Evolutionary conservation across 73 alveolate species (phyloP).

Genomic region (Paraurostyla sp.): DNA sequence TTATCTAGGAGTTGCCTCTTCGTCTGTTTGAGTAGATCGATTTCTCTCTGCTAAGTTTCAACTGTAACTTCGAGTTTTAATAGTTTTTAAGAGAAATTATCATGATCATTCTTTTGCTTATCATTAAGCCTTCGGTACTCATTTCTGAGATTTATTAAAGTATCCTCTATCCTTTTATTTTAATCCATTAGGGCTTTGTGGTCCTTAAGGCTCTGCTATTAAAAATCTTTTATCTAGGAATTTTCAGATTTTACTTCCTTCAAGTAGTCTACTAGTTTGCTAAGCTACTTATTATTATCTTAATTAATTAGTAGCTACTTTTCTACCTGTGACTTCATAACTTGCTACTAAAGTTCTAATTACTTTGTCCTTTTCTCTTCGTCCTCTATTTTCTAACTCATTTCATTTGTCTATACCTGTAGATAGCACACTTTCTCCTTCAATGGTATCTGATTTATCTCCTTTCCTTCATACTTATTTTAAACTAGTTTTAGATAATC

Average conservation of each 20-base stretch:
- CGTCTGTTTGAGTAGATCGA: not conserved
- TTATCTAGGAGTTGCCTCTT: not conserved
- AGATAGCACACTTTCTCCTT: constrained; percentile 16
- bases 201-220: not conserved
- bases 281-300: not conserved
- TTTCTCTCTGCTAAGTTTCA: constrained; percentile 22
- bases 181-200: not conserved
- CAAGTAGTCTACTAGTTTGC: not conserved
- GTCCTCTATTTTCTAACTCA: not conserved
- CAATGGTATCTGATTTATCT: not conserved
- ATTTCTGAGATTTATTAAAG: not conserved
- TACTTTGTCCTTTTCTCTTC: not conserved
- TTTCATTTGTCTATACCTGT: constrained; percentile 21
- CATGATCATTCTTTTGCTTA: not conserved
- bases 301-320: not conserved
- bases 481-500: not conserved
- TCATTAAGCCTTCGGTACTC: not conserved
- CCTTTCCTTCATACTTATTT: not conserved
- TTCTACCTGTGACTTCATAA: not conserved
- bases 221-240: not conserved
- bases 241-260: not conserved
- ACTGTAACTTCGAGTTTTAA: not conserved
- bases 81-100: not conserved
- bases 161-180: not conserved
- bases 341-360: not conserved